These are phyloP conservation scores for Westerdykella aurantiaca DNA, from an alignment of 2,329 filamentous ascomycete species.

Conservation along the genomic window DNA sequence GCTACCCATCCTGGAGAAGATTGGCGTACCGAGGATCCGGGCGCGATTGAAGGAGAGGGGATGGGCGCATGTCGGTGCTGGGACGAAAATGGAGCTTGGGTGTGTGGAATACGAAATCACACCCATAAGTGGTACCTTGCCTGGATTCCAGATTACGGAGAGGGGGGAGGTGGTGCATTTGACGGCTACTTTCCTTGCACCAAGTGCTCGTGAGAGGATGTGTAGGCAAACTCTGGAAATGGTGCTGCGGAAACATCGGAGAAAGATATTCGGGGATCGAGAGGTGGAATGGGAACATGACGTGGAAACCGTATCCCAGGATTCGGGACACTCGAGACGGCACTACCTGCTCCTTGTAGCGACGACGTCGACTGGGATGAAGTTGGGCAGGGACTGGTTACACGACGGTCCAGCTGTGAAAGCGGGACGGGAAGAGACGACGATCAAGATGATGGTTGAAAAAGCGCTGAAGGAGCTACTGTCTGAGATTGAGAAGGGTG, in stretches of 20 bases:
- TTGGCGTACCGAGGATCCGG: constrained; percentile 47
- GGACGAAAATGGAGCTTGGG: constrained; percentile 21
- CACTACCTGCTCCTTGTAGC: constrained; percentile 54
- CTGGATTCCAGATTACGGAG: constrained; percentile 32
- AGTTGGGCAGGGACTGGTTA: constrained; percentile 49
- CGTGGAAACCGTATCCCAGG: constrained; percentile 30
- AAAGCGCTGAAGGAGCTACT: constrained; percentile 43
- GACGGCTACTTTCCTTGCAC: constrained; percentile 37
- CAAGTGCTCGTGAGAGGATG: constrained; percentile 24
- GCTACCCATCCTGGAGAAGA: constrained; percentile 46
- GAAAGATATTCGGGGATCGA: constrained; percentile 16
- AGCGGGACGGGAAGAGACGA: constrained; percentile 16
- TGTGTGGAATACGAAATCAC: constrained; percentile 46
- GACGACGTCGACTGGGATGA: constrained; percentile 44
- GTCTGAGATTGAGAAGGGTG: constrained; percentile 42
- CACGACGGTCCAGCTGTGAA: constrained; percentile 31
- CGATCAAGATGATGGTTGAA: constrained; percentile 37
- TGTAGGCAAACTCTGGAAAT: constrained; percentile 22
- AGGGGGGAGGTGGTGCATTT: constrained; percentile 25
- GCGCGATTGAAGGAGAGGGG: constrained; percentile 44
- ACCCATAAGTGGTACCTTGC: constrained; percentile 32
- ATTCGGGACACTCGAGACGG: constrained; percentile 41
- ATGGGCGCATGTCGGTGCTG: constrained; percentile 40
- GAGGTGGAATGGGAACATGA: constrained; percentile 2
- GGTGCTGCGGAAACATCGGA: constrained; percentile 16